phyloP scores from a whole-genome alignment of 208 protist species.

The Acanthamoeba triangularis region DNA sequence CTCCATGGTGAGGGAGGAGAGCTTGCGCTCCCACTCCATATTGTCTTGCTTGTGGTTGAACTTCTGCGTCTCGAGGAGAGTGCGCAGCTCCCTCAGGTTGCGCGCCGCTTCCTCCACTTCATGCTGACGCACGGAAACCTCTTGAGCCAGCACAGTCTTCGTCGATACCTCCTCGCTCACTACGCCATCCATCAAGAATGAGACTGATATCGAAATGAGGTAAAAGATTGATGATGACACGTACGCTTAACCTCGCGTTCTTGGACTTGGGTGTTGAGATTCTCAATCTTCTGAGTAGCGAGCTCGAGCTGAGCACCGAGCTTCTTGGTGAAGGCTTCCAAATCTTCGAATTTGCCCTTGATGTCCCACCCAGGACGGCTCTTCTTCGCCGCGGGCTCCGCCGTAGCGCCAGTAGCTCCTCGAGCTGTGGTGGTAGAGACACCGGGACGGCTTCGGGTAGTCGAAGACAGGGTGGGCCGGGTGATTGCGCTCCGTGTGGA shows the following conservation, averaged over 20 bases:
- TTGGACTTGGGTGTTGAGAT: conserved; percentile 22
- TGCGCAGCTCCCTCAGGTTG: conserved; percentile 29
- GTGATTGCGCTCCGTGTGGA: not conserved
- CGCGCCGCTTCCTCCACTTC: not conserved
- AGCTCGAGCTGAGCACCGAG: conserved; percentile 3
- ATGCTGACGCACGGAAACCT: conserved; percentile 33
- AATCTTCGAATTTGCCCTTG: conserved; percentile 55
- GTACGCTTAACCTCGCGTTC: conserved; percentile 4
- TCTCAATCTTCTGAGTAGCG: not conserved
- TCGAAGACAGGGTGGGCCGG: not conserved
- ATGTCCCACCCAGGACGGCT: conserved; percentile 42
- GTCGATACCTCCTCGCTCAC: not conserved
- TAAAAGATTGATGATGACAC: too few species aligned
- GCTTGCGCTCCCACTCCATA: not conserved
- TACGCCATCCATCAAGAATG: not conserved
- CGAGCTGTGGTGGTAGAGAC: not conserved
- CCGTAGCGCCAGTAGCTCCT: not conserved
- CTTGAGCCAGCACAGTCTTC: not conserved
- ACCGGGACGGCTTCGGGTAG: not conserved
- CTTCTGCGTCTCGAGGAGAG: conserved; percentile 5
- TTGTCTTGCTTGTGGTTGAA: conserved; percentile 15
- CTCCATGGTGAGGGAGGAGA: not conserved
- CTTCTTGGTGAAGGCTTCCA: conserved; percentile 39
- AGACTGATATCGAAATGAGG: not conserved
- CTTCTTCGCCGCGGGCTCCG: conserved; percentile 10